Percentiles rank a stretch among this genome's conserved stretches.
Conservation (phyloP, 345 rosid genomes). For the Gossypium bickii region DNA sequence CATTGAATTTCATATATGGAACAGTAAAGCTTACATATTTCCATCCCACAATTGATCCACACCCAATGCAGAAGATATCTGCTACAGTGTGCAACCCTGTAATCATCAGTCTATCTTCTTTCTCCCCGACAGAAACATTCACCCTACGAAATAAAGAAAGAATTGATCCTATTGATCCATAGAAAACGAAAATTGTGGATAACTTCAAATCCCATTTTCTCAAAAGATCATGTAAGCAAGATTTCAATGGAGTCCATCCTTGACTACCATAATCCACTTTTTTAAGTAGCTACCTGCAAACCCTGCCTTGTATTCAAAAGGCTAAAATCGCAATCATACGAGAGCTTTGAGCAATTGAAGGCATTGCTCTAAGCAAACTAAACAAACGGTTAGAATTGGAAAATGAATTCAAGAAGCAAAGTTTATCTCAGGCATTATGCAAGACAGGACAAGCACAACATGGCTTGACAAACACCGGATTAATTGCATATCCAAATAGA, state of each 20-base stretch:
- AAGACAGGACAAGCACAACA: neutral
- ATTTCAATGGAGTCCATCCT: conserved; percentile 3
- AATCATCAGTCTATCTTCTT: conserved; percentile 78
- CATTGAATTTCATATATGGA: conserved; percentile 1
- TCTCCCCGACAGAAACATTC: conserved; percentile 64
- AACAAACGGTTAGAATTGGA: neutral
- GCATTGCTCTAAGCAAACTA: neutral
- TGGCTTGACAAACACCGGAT: neutral
- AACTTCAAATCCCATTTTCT: conserved; percentile 15
- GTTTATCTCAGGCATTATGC: neutral
- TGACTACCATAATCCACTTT: neutral
- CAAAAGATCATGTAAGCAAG: neutral
- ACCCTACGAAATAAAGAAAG: conserved; percentile 45
- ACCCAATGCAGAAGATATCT: conserved; percentile 80
- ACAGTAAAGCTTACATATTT: conserved; percentile 66
- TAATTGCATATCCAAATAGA: neutral
- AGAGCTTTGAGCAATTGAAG: conserved; percentile 6
- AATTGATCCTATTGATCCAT: conserved; percentile 1
- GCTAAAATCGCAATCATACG: conserved; percentile 6
- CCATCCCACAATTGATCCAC: conserved; percentile 89
- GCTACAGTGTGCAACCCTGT: conserved; percentile 85
- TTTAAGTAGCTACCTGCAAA: neutral
- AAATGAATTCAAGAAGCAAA: neutral
- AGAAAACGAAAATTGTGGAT: neutral
- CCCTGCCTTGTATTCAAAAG: neutral